Conservation (phyloP, 2,329 filamentous ascomycete species). For the Fusarium sp. region DNA sequence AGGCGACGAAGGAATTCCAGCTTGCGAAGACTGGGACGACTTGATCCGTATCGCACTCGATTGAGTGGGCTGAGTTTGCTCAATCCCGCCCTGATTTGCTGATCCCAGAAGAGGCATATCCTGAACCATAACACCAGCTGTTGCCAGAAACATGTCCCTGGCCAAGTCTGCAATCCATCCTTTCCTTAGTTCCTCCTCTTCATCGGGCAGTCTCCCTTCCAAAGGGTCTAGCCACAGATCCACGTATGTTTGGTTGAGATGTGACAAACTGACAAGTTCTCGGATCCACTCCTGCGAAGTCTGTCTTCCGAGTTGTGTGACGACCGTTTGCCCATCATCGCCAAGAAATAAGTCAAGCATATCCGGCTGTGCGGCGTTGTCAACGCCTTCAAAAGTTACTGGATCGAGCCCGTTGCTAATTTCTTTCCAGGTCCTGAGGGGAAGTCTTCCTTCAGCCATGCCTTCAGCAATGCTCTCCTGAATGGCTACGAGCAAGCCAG, state of each 20-base stretch:
- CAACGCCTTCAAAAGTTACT: conserved; percentile 6
- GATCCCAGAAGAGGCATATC: conserved; percentile 49
- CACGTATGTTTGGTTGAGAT: conserved; percentile 48
- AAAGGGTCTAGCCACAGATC: conserved; percentile 52
- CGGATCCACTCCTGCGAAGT: conserved; percentile 42
- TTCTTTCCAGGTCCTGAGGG: conserved; percentile 53
- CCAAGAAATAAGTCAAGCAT: conserved; percentile 48
- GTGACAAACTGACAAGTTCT: conserved; percentile 46
- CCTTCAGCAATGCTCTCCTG: conserved; percentile 47
- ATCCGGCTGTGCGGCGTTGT: conserved; percentile 46
- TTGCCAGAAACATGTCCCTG: conserved; percentile 53
- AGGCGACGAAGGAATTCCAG: conserved; percentile 43
- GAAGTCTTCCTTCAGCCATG: conserved; percentile 42
- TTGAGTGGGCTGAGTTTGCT: conserved; percentile 23
- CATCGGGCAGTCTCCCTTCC: conserved; percentile 40
- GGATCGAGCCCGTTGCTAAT: conserved; percentile 33
- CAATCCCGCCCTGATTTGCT: conserved; percentile 13
- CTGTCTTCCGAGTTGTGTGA: conserved; percentile 50
- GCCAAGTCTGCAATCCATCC: conserved; percentile 52
- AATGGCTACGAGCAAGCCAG: conserved; percentile 46
- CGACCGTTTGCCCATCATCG: conserved; percentile 46
- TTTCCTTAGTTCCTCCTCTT: conserved; percentile 43
- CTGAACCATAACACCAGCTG: conserved; percentile 54
- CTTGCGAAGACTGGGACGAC: conserved; percentile 44
- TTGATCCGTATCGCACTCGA: conserved; percentile 37